Base-by-base conservation (phyloP, 2,329 filamentous ascomycete species). In the Bipolaris gigantea region DNA sequence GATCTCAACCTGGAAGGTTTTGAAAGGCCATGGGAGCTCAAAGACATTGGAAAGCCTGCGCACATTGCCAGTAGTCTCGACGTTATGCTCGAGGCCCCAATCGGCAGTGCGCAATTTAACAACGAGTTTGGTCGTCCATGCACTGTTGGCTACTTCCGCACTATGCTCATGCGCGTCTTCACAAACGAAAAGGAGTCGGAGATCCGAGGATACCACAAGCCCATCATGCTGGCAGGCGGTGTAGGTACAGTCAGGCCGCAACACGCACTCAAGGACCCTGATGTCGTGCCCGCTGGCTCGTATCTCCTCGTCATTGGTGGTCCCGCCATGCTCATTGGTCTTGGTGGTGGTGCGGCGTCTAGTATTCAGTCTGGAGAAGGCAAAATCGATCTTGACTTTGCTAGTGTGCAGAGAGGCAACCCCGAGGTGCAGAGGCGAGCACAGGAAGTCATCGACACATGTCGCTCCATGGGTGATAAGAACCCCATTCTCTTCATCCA, bases 381-480 rank as follows among this genome's bases (percentile, higher is more conserved):
- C 30, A 94, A 89, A 42, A 91, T 92, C 0, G 92, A 97, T 63
- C 82, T 99, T 2, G 94, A 99, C 73, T 99, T 97, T 76, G 91
- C 93, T 66, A 97, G 92, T 78, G 94, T 99, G 30, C 94, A 99
- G 77, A 84, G 94, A 77, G 94, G 93, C 42, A 99, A 99, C 70
- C 92, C 94, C 1, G 94, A 99, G 77, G 93, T 97, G 75, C 91
- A 99, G 76, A 84, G 94, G 59, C 85, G 94, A 65, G 94, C 93
- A 2, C 94, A 99, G 77, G 96, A 97, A 84, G 94, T 99, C 61
- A 99, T 99, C 76, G 94, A 97, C 75, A 88, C 91, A 4, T 99
- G 94, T 73, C 86, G 89, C 25, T 88, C 90, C 3, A 83, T 97
- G 65, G 93, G 92, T 15, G 79, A 86, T 4, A 81, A 91, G 60